Conservation (phyloP, 176 grass and related monocot genomes). For the Oryza glaberrima region DNA sequence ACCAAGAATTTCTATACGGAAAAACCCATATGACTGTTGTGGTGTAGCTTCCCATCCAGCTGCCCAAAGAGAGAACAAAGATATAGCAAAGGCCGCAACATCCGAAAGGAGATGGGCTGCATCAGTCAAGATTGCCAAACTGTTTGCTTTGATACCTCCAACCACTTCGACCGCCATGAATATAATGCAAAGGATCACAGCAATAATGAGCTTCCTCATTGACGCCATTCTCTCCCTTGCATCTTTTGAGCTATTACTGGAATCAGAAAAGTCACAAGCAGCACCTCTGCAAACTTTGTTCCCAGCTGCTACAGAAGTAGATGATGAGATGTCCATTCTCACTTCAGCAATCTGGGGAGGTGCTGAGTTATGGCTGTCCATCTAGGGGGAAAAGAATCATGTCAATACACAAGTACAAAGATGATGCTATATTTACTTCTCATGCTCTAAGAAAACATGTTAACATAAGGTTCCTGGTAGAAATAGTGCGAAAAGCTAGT, state of each 20-base stretch:
- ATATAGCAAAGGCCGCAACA: constrained; percentile 94
- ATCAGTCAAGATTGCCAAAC: constrained; percentile 94
- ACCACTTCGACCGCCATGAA: constrained; percentile 95
- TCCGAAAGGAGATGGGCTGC: constrained; percentile 98
- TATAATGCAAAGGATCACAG: constrained; percentile 79
- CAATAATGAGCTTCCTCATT: constrained; percentile 86
- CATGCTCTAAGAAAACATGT: neutral
- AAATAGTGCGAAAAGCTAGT: constrained; percentile 23
- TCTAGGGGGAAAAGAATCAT: constrained; percentile 51
- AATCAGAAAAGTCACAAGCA: constrained; percentile 70
- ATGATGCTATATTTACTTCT: constrained; percentile 2
- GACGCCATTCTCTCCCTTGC: constrained; percentile 70
- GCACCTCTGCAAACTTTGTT: constrained; percentile 74
- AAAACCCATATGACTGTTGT: constrained; percentile 90
- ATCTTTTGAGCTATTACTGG: constrained; percentile 60
- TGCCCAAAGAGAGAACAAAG: constrained; percentile 93
- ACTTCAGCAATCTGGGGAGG: constrained; percentile 61
- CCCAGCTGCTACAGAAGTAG: constrained; percentile 50
- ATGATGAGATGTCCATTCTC: constrained; percentile 59
- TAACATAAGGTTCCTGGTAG: neutral
- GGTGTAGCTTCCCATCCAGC: constrained; percentile 98
- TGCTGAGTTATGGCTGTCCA: constrained; percentile 56
- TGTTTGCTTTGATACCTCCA: constrained; percentile 96
- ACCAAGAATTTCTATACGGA: constrained; percentile 87
- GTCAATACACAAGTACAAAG: constrained; percentile 25